Base-by-base conservation (phyloP, 2,329 filamentous ascomycete genomes). In the Fusarium abutilonis region DNA sequence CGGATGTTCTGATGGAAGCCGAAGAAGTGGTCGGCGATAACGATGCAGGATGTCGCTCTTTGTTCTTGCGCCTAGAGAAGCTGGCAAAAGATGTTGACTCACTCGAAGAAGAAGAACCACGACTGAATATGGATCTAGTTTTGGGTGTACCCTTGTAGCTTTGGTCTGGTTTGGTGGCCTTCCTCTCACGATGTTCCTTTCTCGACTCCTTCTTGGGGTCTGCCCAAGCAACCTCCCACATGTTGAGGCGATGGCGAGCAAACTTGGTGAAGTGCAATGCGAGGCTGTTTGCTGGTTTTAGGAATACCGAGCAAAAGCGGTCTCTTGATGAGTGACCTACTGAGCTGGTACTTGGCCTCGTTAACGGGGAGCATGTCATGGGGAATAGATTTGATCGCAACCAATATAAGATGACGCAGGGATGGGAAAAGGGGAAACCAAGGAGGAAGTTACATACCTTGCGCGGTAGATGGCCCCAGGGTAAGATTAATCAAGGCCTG, bases 201-300 rank as follows among this genome's bases (percentile, higher is more conserved):
- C 55, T 56, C 0, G 64, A 58, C 35, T 68, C 64, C 40, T 54
- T 53, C 19, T 47, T 11, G 51, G 58, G 46, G 36, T 56, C 21
- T 9, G 43, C 59, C 65, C 65, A 68, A 15, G 45, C 59, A 29
- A 61, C 62, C 13, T 68, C 62, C 65, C 65, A 68, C 65, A 68
- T 68, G 15, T 44, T 68, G 21, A 31, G 15, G 6, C 43, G 50
- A 40, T 51, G 46, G 6, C 52, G 51, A 38, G 64, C 51, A 9
- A 60, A 29, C 2, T 57, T 56, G 6, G 58, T 19, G 7, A 52
- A 48, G 35, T 45, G 48, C 2, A 48, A 21, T 10, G 52, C 47
- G 9, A 57, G 35, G 15, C 49, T 56, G 2, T 45, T 61, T 10
- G 60, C 31, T 14, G 60, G 60, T 9, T 59, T 63, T 35, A 56